phyloP scores from a whole-genome alignment of 257 asterid species.

The Solanum neorickii region DNA sequence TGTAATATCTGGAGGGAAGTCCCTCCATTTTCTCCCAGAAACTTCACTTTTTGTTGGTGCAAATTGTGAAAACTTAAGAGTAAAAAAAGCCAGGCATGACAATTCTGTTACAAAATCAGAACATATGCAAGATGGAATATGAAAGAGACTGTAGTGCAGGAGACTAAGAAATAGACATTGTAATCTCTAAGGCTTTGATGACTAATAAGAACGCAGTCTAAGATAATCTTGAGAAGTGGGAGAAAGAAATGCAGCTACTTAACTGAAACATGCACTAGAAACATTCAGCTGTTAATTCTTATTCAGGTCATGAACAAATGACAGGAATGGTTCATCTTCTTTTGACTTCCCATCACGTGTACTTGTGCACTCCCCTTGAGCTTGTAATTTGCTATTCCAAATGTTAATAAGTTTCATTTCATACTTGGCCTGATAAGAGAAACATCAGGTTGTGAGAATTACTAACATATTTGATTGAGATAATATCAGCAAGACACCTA shows the following conservation, averaged over 20 bases:
- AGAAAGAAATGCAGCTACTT: background rate
- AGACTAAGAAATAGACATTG: background rate
- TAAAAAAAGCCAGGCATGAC: background rate
- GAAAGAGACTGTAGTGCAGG: too few relatives aligned
- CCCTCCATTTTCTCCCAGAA: slow-evolving; percentile 43
- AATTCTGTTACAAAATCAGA: too few relatives aligned
- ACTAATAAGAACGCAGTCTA: background rate
- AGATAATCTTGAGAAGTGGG: background rate
- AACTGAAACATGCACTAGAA: background rate
- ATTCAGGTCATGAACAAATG: background rate
- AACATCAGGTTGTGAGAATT: too few relatives aligned
- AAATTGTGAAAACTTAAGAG: slow-evolving; percentile 21
- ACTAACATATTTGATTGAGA: background rate
- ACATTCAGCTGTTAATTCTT: background rate
- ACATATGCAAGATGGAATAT: too few relatives aligned
- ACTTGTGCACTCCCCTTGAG: slow-evolving; percentile 4
- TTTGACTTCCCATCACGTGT: slow-evolving; percentile 5
- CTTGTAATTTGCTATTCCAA: background rate
- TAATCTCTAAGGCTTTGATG: background rate
- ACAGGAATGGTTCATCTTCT: slow-evolving; percentile 3
- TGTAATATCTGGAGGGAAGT: slow-evolving; percentile 11
- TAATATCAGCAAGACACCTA: background rate
- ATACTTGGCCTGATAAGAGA: background rate
- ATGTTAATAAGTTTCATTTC: slow-evolving; percentile 9
- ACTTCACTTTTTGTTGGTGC: slow-evolving; percentile 18